Percentiles rank a stretch among this genome's conserved stretches.
Evolutionary conservation across 148 eudicot genomes (phyloP).

Genomic region (Persicaria tinctoria): DNA sequence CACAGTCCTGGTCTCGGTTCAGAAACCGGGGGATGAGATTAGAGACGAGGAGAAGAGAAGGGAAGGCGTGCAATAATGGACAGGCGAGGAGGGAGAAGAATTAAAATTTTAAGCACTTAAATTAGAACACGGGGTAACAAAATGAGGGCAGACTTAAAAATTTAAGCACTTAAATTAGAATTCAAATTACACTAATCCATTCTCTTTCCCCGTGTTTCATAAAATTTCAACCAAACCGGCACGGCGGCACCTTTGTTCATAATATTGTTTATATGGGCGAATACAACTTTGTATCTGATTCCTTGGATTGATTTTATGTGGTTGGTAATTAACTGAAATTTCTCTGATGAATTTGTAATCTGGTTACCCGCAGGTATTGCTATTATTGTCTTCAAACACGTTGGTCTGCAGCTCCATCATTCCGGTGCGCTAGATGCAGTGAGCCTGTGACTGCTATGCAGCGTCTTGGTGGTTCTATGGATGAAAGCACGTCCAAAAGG

Average conservation of each 20-base stretch:
- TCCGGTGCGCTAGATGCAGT: conserved; percentile 67
- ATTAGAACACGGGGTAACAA: too few relatives aligned
- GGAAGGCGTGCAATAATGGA: too few relatives aligned
- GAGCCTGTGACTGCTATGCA: conserved; percentile 91
- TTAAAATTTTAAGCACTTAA: too few relatives aligned
- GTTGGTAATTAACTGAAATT: not conserved
- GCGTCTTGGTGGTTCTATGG: conserved; percentile 21
- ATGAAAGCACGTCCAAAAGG: not conserved
- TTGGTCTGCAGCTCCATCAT: conserved; percentile 68
- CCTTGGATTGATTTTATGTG: not conserved
- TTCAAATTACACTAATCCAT: too few relatives aligned
- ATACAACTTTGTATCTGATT: not conserved
- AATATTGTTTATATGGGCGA: not conserved
- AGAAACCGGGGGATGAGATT: too few relatives aligned
- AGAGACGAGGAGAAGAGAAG: too few relatives aligned
- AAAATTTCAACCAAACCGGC: too few relatives aligned
- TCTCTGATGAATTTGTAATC: not conserved
- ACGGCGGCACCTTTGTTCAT: not conserved
- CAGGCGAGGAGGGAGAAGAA: too few relatives aligned
- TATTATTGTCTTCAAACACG: conserved; percentile 91
- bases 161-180: too few relatives aligned
- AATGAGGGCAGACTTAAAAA: too few relatives aligned
- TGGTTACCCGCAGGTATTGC: conserved; percentile 57
- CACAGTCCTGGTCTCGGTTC: too few relatives aligned
- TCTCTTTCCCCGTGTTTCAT: too few relatives aligned